Base-by-base conservation (phyloP, 2,329 filamentous ascomycete genomes). In the Aspergillus floridensis region DNA sequence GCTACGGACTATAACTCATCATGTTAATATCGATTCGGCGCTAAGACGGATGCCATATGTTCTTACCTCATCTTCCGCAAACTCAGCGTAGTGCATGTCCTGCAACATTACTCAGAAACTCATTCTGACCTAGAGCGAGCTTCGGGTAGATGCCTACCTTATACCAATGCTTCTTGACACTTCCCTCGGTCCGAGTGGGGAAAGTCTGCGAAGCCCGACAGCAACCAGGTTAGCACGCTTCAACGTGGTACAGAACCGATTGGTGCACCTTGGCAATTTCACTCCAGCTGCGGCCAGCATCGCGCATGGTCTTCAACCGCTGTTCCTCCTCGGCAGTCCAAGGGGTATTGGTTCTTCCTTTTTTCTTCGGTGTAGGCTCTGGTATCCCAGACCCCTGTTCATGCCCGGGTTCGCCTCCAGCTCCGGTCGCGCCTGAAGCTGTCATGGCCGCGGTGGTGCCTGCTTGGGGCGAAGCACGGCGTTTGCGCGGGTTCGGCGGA, bases 21-120 rank as follows among this genome's bases (percentile, higher is more conserved):
- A 22, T 16, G 6, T 51, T 32, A 56, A 47, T 49, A 59, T 47
- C 12, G 8, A 12, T 32, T 44, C 12, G 54, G 52, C 14, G n/a
- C 21, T 22, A 11, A 41, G 16, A 29, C n/a, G 32, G n/a, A 31
- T 1, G 48, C 3, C 7, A n/a, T 24, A 16, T 32, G 16, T 53
- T 32, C 52, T 49, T 84, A 96, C 92, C 86, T 97, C 95, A 72
- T 98, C 92, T 81, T 97, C 93, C 53, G 91, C 93, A 75, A 99
- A 98, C 74, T 98, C 95, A 65, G 95, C 95, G 75, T 98, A 98
- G 74, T 99, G 95, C 95, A 99, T 99, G 70, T 99, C 95, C 91
- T 95, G 75, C 70, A 50, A 56, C 60, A 49, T 65, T 38, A 66
- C 53, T 49, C 38, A 44, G 38, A 8, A 56, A 49, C 21, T 26